Percentiles rank a stretch among this genome's conserved stretches.
These are phyloP conservation scores for Podaxis rugospora DNA, from an alignment of 768 basidiomycete species.

Conservation along the genomic window DNA sequence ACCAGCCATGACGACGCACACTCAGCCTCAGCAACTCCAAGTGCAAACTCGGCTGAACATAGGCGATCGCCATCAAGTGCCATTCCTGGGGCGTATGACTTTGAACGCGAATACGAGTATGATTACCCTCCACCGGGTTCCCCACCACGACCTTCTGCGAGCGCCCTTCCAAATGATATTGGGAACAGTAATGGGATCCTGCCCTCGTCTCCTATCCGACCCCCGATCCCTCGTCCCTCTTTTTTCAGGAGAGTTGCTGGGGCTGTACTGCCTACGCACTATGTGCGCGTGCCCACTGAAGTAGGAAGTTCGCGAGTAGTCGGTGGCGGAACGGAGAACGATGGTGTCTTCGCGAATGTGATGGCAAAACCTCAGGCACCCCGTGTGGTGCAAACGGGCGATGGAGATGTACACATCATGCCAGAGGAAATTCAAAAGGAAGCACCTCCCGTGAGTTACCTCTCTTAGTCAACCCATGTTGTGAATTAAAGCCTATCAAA, in stretches of 20 bases:
- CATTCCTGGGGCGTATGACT: slow-evolving; percentile 61
- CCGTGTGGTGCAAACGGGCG: slow-evolving; percentile 39
- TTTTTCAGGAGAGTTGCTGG: slow-evolving; percentile 58
- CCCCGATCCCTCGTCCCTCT: slow-evolving; percentile 37
- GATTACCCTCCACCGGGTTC: slow-evolving; percentile 77
- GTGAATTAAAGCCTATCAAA: background rate
- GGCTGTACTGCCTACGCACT: slow-evolving; percentile 62
- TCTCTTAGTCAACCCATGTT: background rate
- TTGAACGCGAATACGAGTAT: slow-evolving; percentile 76
- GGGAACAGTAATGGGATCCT: slow-evolving; percentile 72
- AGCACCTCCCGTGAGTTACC: slow-evolving; percentile 72
- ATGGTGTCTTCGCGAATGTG: slow-evolving; percentile 95
- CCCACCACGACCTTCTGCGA: slow-evolving; percentile 55
- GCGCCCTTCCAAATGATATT: slow-evolving; percentile 59
- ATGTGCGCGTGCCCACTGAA: slow-evolving; percentile 45
- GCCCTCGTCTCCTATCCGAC: slow-evolving; percentile 42
- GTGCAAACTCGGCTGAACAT: slow-evolving; percentile 9
- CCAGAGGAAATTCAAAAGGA: slow-evolving; percentile 83
- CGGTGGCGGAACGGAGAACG: slow-evolving; percentile 79
- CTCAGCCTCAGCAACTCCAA: slow-evolving; percentile 12
- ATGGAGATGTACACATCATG: slow-evolving; percentile 57
- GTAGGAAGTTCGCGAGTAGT: slow-evolving; percentile 27
- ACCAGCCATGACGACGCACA: background rate
- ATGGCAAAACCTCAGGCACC: slow-evolving; percentile 74
- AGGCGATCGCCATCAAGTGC: slow-evolving; percentile 16